A percentile compares a stretch with the other conserved stretches of the same genome.
These are phyloP conservation scores for Yarrowia sp. DNA, from an alignment of 805 yeast species.

Conservation along the genomic window DNA sequence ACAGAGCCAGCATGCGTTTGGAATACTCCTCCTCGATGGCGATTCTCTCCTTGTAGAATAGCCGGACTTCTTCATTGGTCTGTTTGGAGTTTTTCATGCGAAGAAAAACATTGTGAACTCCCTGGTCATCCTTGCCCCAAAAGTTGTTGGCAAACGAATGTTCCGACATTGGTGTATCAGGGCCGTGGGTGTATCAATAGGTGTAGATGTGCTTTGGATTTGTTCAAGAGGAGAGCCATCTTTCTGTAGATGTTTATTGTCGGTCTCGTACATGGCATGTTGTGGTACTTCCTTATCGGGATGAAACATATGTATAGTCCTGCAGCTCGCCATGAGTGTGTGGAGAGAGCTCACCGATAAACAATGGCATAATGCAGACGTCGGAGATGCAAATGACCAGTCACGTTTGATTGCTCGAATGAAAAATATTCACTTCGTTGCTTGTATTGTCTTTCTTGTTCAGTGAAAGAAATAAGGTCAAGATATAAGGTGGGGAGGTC, in stretches of 20 bases:
- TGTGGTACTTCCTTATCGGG: slow-evolving; percentile 23
- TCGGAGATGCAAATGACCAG: slow-evolving; percentile 1
- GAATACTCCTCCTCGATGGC: slow-evolving; percentile 78
- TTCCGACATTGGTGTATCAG: slow-evolving; percentile 29
- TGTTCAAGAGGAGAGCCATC: neutral
- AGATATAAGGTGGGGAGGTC: too few species aligned
- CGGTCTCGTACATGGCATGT: slow-evolving; percentile 14
- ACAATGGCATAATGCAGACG: slow-evolving; percentile 16
- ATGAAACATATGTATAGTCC: slow-evolving; percentile 9
- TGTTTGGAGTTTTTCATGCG: slow-evolving; percentile 66
- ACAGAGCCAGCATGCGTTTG: slow-evolving; percentile 59
- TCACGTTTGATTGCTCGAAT: neutral
- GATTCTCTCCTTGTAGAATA: slow-evolving; percentile 60
- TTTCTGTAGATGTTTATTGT: slow-evolving; percentile 20
- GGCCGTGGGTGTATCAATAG: neutral
- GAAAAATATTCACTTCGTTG: too few species aligned
- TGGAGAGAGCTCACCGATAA: neutral
- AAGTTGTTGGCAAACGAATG: slow-evolving; percentile 50
- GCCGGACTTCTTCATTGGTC: slow-evolving; percentile 60
- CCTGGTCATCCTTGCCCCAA: slow-evolving; percentile 67
- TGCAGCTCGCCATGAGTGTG: slow-evolving; percentile 8
- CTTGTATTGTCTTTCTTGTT: too few species aligned
- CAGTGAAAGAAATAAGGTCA: too few species aligned
- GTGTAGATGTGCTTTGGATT: slow-evolving; percentile 14
- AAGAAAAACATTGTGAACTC: slow-evolving; percentile 61